Evolutionary conservation across 495 filamentous ascomycete genomes (phyloP), one percentile per base, ranked within the genome.

Genomic region (Entonaema liquescens): DNA sequence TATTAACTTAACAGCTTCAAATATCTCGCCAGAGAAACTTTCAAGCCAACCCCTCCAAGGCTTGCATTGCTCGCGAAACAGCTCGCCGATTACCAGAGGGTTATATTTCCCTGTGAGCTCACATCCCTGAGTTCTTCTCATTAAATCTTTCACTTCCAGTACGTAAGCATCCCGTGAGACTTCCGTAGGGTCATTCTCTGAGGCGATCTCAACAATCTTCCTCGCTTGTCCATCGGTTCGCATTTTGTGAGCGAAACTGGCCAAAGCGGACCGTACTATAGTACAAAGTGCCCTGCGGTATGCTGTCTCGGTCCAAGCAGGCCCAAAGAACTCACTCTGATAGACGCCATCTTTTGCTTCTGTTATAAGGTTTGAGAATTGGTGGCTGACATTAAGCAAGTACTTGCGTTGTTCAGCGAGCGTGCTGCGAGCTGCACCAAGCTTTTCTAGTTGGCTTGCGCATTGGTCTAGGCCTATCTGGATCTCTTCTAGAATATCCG

Each of bases 101-200:
- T 82, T 84, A 68, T 83, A 84, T 5, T 79, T 82, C 0, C 83
- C 83, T 0, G 81, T 81, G 19, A 87, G 70, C 60, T 86, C 83
- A 4, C 79, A 70, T 0, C 84, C 83, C 1, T 77, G 71, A 0
- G 72, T 80, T 13, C 65, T 64, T 11, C 21, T 64, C 68, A 79
- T 74, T 2, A 83, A 54, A 0, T 73, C 4, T 35, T 79, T 65
- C 5, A 83, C 78, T 13, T 81, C 69, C 0, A 62, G 13, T 6
- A 84, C 13, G 55, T 81, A 83, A 0, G 74, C 56, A 0, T 53
- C 28, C 25, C 74, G 66, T 1, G 61, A 74, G 11, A 80, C 67
- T 0, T 56, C 26, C 8, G 19, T 71, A 55, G 5, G 58, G 56
- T 38, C 52, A 7, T 13, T n/a, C 15, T 7, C 40, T 40, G 67